Percentiles rank a stretch among this genome's conserved stretches.
Evolutionary conservation across 257 asterid species (phyloP).

Genomic region (Solanum infundibuliforme): DNA sequence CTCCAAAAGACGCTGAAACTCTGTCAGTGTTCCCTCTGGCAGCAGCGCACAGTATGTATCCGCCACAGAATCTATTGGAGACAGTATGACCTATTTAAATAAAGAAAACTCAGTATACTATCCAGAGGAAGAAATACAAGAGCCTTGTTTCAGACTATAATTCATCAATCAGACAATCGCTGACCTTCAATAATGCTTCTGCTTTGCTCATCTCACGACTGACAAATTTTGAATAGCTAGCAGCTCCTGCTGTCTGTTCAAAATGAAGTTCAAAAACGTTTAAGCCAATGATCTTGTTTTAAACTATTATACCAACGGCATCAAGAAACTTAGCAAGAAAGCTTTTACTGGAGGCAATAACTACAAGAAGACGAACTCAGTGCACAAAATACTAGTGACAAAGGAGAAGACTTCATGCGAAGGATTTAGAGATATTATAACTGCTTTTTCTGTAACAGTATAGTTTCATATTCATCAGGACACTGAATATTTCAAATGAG

Average conservation of each 20-base stretch:
- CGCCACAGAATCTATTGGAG: slow-evolving; percentile 95
- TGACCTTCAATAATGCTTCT: slow-evolving; percentile 89
- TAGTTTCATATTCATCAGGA: not conserved
- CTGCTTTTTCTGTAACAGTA: not conserved
- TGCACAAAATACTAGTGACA: not conserved
- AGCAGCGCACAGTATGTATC: slow-evolving; percentile 94
- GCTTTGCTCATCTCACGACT: slow-evolving; percentile 99
- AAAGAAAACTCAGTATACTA: slow-evolving; percentile 1
- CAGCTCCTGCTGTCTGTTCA: slow-evolving; percentile 66
- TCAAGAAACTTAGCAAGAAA: not conserved
- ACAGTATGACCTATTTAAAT: slow-evolving; percentile 71
- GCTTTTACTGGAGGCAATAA: not conserved
- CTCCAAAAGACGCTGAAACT: slow-evolving; percentile 93
- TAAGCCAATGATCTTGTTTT: not conserved
- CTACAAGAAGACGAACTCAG: not conserved
- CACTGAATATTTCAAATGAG: not conserved
- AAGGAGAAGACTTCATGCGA: not conserved
- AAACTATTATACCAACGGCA: not conserved
- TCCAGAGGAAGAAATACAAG: not conserved
- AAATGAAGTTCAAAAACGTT: not conserved
- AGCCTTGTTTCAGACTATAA: not conserved
- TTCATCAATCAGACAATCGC: not conserved
- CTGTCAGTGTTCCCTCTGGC: slow-evolving; percentile 89
- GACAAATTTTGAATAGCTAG: slow-evolving; percentile 89
- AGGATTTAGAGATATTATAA: not conserved